Percentiles rank a stretch among this genome's conserved stretches.
These are phyloP conservation scores for Trichoderma oligosporum DNA, from an alignment of 2,329 filamentous ascomycete species.

Conservation along the genomic window DNA sequence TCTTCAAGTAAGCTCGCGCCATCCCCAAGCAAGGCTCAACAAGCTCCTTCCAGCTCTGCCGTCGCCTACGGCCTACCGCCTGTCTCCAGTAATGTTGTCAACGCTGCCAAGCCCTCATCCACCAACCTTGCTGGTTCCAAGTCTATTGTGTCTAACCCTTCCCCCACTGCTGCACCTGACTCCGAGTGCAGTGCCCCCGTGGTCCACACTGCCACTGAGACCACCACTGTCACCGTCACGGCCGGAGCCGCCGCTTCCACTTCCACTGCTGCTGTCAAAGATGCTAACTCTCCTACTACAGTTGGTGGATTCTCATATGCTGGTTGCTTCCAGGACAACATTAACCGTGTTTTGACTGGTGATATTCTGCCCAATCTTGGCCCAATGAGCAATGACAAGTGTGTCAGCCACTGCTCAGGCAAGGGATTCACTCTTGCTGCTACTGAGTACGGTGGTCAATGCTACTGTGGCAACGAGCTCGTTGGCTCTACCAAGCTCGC, in stretches of 20 bases:
- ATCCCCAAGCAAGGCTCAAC: not conserved
- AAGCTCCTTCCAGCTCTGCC: not conserved
- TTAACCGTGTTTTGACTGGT: conserved; percentile 38
- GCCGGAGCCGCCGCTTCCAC: conserved; percentile 24
- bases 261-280: conserved; percentile 16
- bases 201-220: conserved; percentile 42
- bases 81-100: not conserved
- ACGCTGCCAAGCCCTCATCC: conserved; percentile 1
- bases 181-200: conserved; percentile 27
- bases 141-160: not conserved
- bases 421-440: conserved; percentile 45
- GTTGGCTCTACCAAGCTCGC: conserved; percentile 39
- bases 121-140: not conserved
- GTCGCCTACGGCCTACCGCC: not conserved
- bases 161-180: not conserved
- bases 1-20: not conserved
- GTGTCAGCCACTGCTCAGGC: conserved; percentile 46
- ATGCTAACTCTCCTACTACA: conserved; percentile 21
- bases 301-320: conserved; percentile 36
- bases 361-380: conserved; percentile 41
- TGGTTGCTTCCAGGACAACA: conserved; percentile 43
- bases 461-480: conserved; percentile 46
- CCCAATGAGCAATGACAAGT: conserved; percentile 43
- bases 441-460: conserved; percentile 50
- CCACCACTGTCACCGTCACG: conserved; percentile 47